Percentiles rank a stretch among this genome's conserved stretches.
Conservation (phyloP, 805 yeast genomes). For the Candida lessepsii region DNA sequence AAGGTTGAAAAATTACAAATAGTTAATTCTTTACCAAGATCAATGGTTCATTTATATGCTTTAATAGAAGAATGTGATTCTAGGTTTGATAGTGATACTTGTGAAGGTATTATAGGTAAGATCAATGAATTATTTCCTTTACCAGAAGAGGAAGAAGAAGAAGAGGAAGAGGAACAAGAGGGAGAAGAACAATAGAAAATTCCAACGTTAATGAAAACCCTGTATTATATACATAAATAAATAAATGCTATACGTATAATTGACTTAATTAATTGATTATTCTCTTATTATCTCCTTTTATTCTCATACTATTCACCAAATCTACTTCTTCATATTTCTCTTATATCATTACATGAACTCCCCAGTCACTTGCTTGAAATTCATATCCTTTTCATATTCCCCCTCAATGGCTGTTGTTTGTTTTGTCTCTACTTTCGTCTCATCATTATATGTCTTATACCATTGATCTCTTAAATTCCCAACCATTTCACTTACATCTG, state of each 20-base stretch:
- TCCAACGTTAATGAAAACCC: neutral
- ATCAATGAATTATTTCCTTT: conserved; percentile 55
- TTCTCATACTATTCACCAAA: too few relatives aligned
- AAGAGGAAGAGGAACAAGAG: conserved; percentile 6
- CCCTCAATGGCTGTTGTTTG: neutral
- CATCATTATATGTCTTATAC: conserved; percentile 13
- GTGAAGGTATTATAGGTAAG: conserved; percentile 56
- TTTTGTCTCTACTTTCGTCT: neutral
- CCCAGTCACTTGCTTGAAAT: conserved; percentile 12
- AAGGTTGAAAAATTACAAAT: conserved; percentile 84
- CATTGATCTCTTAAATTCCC: conserved; percentile 44
- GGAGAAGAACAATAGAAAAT: neutral
- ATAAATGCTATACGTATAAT: neutral
- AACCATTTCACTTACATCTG: conserved; percentile 60
- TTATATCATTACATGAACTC: conserved; percentile 11
- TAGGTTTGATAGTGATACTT: conserved; percentile 68
- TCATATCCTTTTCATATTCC: conserved; percentile 10
- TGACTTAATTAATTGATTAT: too few relatives aligned
- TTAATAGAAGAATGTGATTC: conserved; percentile 91
- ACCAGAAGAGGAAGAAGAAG: conserved; percentile 27
- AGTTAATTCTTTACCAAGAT: conserved; percentile 74
- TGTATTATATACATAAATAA: neutral
- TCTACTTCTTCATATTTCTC: too few relatives aligned
- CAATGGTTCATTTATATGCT: conserved; percentile 74
- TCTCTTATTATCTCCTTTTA: too few relatives aligned